These are phyloP conservation scores for Cucurbitaria berberidis DNA, from an alignment of 2,329 filamentous ascomycete species.

Conservation along the genomic window DNA sequence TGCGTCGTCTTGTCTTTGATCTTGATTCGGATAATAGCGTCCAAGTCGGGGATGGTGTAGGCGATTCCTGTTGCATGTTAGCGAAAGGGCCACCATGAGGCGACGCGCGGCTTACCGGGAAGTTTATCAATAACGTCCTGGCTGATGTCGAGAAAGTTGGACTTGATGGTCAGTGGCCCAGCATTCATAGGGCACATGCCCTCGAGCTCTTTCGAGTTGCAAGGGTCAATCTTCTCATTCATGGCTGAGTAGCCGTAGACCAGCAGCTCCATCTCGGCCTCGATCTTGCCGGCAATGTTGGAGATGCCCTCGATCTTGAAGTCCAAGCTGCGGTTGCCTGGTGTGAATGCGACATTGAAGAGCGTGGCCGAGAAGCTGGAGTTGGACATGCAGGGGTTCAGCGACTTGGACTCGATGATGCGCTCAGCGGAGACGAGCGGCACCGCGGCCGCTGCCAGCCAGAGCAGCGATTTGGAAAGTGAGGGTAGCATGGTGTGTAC, in stretches of 20 bases:
- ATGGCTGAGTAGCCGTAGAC: slow-evolving; percentile 83
- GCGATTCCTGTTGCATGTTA: slow-evolving; percentile 66
- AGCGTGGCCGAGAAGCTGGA: slow-evolving; percentile 87
- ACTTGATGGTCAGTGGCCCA: slow-evolving; percentile 78
- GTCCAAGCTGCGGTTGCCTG: slow-evolving; percentile 72
- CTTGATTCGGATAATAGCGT: slow-evolving; percentile 81
- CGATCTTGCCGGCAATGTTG: slow-evolving; percentile 80
- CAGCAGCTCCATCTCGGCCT: slow-evolving; percentile 75
- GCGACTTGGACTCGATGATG: slow-evolving; percentile 76
- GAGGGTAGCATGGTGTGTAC: slow-evolving; percentile 46
- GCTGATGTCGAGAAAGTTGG: slow-evolving; percentile 64
- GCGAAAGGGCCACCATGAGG: background rate
- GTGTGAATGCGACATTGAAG: slow-evolving; percentile 84
- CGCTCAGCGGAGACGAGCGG: slow-evolving; percentile 63
- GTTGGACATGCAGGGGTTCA: slow-evolving; percentile 83
- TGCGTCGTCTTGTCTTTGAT: slow-evolving; percentile 74
- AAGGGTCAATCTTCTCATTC: slow-evolving; percentile 74
- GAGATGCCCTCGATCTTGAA: slow-evolving; percentile 83
- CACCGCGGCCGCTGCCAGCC: slow-evolving; percentile 46
- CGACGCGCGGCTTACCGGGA: slow-evolving; percentile 60
- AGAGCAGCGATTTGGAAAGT: slow-evolving; percentile 40
- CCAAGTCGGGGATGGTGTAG: slow-evolving; percentile 88
- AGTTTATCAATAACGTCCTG: slow-evolving; percentile 69
- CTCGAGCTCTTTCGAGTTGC: slow-evolving; percentile 65
- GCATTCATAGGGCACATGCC: slow-evolving; percentile 92